Base-by-base conservation (phyloP, 1,284 basidiomycete genomes). In the Microbotryum scabiosae region DNA sequence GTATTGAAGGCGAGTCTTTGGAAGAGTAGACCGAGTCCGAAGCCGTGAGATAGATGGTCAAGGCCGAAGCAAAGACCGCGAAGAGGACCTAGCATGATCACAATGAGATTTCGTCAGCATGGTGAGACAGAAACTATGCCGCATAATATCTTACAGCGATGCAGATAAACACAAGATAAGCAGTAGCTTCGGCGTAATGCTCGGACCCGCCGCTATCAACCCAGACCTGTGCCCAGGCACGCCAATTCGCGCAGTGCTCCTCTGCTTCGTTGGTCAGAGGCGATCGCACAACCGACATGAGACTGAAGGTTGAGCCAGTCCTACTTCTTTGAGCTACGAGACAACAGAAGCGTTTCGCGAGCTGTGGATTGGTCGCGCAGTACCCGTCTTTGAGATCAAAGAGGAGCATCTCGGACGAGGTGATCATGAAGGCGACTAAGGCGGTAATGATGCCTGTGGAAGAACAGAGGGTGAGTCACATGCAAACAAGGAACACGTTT, bases 361-460 rank as follows among this genome's bases (percentile, higher is more conserved):
- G 85, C 76, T 82, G 86, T 8, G 44, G 41, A n/a, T 51, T 50
- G 6, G 14, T 25, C 20, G 46, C 16, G 75, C 93, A 97, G 74
- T 88, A 90, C 0, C 94, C 94, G 59, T 91, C 88, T 75, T 97
- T 97, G 67, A 87, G 74, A 73, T 96, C 90, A 71, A 97, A 97
- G n/a, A 97, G 78, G 79, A 85, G 86, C 73, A 90, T 87, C 73
- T 98, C 94, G 60, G 82, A 80, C 32, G 88, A 84, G 46, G 94
- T 84, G 69, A 98, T 88, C 56, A 87, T 76, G 73, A 90, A 97
- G 0, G 94, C 94, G 44, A 89, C 79, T 54, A 91, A 62, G 4
- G 92, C 90, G 7, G 88, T 88, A 36, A 90, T 73, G 72, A 92
- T 82, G 1, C 90, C 90, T 57, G 56, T 51, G 10, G 32, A 14